Conservation (phyloP, 495 filamentous ascomycete species). For the Penicillium coprophilum region DNA sequence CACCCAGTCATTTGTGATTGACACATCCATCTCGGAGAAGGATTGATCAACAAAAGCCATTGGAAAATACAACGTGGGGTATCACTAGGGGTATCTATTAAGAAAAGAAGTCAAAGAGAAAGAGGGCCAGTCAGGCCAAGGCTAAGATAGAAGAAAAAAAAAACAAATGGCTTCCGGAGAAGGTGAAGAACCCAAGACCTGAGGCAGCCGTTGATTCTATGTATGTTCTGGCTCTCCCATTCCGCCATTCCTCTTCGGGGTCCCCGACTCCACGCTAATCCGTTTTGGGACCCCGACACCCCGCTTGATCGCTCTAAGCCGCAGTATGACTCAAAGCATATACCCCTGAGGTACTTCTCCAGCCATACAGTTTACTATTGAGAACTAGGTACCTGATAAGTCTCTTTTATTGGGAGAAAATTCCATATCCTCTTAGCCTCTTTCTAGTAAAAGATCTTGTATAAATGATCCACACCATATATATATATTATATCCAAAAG, state of each 20-base stretch:
- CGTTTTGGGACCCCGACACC: constrained; percentile 36
- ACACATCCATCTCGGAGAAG: constrained; percentile 20
- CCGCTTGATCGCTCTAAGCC: constrained; percentile 14
- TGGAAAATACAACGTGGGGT: constrained; percentile 9
- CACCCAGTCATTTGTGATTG: constrained; percentile 32
- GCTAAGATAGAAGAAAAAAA: background rate
- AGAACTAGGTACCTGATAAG: background rate
- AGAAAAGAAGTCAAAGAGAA: constrained; percentile 5
- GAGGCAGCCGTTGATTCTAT: constrained; percentile 12
- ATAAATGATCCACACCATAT: no score
- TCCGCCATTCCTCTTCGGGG: constrained; percentile 27
- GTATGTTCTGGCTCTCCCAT: constrained; percentile 1
- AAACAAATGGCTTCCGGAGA: constrained; percentile 7
- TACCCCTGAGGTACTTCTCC: background rate
- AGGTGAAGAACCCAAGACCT: constrained; percentile 11
- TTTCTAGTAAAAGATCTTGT: background rate
- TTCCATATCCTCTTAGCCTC: background rate
- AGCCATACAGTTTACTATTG: background rate
- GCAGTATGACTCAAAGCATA: constrained; percentile 14
- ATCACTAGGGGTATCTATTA: constrained; percentile 15
- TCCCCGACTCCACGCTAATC: constrained; percentile 36
- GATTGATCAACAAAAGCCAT: constrained; percentile 32
- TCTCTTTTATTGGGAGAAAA: background rate
- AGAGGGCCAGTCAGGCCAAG: background rate
- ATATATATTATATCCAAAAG: background rate